Evolutionary conservation across 352 stramenopile species (phyloP).

Genomic region (Phytopythium boreale): DNA sequence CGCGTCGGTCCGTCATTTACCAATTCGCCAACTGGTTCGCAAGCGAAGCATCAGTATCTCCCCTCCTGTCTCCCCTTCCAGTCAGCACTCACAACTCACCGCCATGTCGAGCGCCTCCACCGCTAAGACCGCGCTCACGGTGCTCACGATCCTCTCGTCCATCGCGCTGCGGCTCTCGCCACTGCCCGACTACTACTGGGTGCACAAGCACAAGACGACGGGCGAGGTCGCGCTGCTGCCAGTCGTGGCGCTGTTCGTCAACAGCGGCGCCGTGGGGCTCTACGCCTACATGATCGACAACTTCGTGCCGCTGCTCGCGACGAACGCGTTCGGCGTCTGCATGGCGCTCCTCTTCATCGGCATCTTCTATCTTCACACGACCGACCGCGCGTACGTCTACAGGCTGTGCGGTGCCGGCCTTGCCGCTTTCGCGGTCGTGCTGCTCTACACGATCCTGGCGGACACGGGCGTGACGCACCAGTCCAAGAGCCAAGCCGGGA

Average conservation of each 20-base stretch:
- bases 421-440: slow-evolving; percentile 5
- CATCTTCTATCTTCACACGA: slow-evolving; percentile 34
- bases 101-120: not conserved
- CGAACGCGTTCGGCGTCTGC: slow-evolving; percentile 24
- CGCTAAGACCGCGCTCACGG: not conserved
- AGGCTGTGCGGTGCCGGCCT: not conserved
- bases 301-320: slow-evolving; percentile 28
- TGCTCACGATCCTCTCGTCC: slow-evolving; percentile 30
- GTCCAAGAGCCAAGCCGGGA: slow-evolving; percentile 8
- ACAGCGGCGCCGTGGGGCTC: slow-evolving; percentile 21
- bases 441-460: slow-evolving; percentile 8
- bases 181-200: slow-evolving; percentile 30
- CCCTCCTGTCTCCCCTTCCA: not conserved
- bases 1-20: not conserved
- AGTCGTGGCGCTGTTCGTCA: slow-evolving; percentile 21
- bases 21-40: not conserved
- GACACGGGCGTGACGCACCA: slow-evolving; percentile 7
- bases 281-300: slow-evolving; percentile 30
- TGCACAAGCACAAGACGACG: slow-evolving; percentile 18
- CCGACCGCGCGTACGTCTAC: slow-evolving; percentile 20
- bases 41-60: not conserved
- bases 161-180: slow-evolving; percentile 29
- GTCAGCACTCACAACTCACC: too few relatives aligned
- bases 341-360: slow-evolving; percentile 33
- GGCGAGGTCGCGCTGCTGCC: slow-evolving; percentile 24